phyloP scores from a whole-genome alignment of 768 basidiomycete species.

The Phaeolepiota aurea region DNA sequence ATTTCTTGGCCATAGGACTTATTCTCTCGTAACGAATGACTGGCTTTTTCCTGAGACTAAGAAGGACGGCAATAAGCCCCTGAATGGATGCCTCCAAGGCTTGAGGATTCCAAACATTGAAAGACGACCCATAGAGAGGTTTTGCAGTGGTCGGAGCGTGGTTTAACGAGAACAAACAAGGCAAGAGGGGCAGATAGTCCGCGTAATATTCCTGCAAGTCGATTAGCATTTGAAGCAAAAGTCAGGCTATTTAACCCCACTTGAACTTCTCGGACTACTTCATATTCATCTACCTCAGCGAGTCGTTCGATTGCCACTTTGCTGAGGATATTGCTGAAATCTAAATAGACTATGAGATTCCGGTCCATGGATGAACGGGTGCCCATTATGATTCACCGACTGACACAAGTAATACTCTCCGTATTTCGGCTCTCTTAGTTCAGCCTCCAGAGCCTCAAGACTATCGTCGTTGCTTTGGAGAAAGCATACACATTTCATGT shows the following conservation, averaged over 20 bases:
- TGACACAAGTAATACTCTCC: slow-evolving; percentile 99
- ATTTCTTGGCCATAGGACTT: slow-evolving; percentile 85
- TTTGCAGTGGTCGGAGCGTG: slow-evolving; percentile 52
- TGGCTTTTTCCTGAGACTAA: slow-evolving; percentile 95
- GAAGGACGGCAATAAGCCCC: slow-evolving; percentile 75
- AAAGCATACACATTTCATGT: slow-evolving; percentile 97
- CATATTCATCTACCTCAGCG: slow-evolving; percentile 91
- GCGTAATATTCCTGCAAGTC: slow-evolving; percentile 86
- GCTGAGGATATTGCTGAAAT: slow-evolving; percentile 91
- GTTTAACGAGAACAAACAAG: slow-evolving; percentile 83
- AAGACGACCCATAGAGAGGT: slow-evolving; percentile 66
- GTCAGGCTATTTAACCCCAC: slow-evolving; percentile 31
- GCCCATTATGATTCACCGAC: slow-evolving; percentile 59
- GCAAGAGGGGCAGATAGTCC: slow-evolving; percentile 85
- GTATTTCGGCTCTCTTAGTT: slow-evolving; percentile 86
- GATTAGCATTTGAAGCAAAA: slow-evolving; percentile 1
- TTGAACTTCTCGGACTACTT: slow-evolving; percentile 96
- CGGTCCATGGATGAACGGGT: slow-evolving; percentile 10
- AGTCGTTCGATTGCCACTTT: slow-evolving; percentile 89
- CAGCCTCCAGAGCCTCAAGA: slow-evolving; percentile 73
- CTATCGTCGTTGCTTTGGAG: slow-evolving; percentile 78
- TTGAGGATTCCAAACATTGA: slow-evolving; percentile 64
- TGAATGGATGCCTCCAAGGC: slow-evolving; percentile 76
- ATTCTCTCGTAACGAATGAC: slow-evolving; percentile 91
- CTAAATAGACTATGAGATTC: slow-evolving; percentile 31